Conservation (phyloP, 116 monocot species). For the Dioscorea cayenensis region DNA sequence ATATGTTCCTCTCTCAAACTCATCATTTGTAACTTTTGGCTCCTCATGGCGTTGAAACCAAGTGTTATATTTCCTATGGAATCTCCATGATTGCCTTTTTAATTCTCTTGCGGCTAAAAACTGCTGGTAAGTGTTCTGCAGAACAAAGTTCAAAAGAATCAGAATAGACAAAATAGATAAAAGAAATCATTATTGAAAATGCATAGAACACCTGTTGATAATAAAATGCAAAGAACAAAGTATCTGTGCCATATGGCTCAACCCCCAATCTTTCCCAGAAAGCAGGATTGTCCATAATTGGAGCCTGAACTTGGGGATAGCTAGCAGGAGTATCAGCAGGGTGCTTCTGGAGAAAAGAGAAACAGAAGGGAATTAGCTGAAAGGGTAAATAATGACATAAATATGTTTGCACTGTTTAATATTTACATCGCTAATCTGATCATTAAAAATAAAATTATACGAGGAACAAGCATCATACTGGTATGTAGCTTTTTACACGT, state of each 20-base stretch:
- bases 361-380: not conserved
- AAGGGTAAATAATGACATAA: not conserved
- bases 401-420: not conserved
- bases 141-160: not conserved
- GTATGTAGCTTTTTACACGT: slow-evolving; percentile 68
- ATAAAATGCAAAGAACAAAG: slow-evolving; percentile 96
- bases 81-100: slow-evolving; percentile 95
- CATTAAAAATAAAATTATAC: not conserved
- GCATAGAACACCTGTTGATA: slow-evolving; percentile 67
- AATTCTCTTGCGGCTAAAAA: slow-evolving; percentile 92
- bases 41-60: slow-evolving; percentile 99
- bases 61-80: slow-evolving; percentile 84
- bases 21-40: slow-evolving; percentile 87
- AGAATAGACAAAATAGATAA: not conserved
- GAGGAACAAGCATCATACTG: slow-evolving; percentile 32
- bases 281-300: slow-evolving; percentile 77
- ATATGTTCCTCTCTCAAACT: slow-evolving; percentile 91
- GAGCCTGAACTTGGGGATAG: slow-evolving; percentile 79
- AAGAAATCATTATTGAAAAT: not conserved
- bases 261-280: slow-evolving; percentile 83
- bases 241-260: slow-evolving; percentile 67
- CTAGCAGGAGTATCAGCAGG: slow-evolving; percentile 84
- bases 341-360: slow-evolving; percentile 44
- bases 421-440: no score
- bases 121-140: slow-evolving; percentile 96